phyloP scores from a whole-genome alignment of 257 asterid species.

The Vinca minor region DNA sequence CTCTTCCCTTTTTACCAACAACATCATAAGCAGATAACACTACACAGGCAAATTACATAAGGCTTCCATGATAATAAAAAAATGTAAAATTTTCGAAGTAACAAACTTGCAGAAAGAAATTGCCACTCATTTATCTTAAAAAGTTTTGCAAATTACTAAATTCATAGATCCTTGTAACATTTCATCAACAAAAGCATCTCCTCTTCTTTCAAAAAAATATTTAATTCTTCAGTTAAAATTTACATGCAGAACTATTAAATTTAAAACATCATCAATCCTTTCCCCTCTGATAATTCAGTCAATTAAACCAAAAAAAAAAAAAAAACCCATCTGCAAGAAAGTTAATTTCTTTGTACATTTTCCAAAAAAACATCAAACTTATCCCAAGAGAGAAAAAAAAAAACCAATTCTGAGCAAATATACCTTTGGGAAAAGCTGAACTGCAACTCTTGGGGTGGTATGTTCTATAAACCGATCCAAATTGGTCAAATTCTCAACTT shows the following conservation, averaged over 20 bases:
- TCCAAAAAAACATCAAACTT: background rate
- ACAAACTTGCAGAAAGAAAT: background rate
- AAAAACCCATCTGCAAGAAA: background rate
- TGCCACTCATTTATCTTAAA: background rate
- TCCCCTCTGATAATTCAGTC: background rate
- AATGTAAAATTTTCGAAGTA: background rate
- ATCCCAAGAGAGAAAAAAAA: background rate
- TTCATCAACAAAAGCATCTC: background rate
- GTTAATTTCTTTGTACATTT: background rate
- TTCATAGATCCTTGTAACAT: background rate
- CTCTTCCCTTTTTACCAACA: no score
- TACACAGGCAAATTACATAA: no score
- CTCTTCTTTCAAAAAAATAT: background rate
- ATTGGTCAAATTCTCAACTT: constrained; percentile 26
- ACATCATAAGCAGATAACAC: background rate
- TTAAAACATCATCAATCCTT: background rate
- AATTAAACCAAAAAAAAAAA: background rate
- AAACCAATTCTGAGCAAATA: background rate
- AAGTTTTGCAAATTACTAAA: background rate
- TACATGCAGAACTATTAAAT: background rate
- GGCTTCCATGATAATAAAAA: no score
- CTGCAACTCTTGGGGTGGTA: constrained; percentile 68
- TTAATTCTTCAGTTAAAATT: background rate
- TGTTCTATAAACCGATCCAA: constrained; percentile 81
- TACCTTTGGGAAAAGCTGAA: constrained; percentile 72